Evolutionary conservation across 2,329 filamentous ascomycete genomes (phyloP), one percentile per base, ranked within the genome.

Genomic region (Hypomyces perniciosus): DNA sequence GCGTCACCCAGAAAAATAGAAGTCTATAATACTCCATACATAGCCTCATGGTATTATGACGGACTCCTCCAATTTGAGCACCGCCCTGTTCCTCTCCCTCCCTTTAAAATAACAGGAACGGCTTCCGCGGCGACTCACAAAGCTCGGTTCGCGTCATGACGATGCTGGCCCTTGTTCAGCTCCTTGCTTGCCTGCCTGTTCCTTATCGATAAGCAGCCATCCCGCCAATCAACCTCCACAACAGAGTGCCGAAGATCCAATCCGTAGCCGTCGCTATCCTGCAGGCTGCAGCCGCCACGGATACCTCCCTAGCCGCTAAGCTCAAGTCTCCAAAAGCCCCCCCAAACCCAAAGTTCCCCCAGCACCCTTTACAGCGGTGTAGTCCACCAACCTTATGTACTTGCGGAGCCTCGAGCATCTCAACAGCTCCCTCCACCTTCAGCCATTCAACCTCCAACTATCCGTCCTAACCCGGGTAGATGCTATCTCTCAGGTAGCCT

Each of bases 141-240:
- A 20, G 20, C 20, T 20, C 20, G 20, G 20, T 20, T 38, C 35
- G 35, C 35, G 35, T 38, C 35, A 38, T 38, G 12, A 20, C 20
- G 20, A 20, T 20, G 20, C 20, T 20, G 20, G 20, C 20, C 20
- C 20, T 20, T 20, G 20, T 20, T 20, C 20, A 20, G 20, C 20
- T 20, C 20, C 20, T n/a, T 38, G 35, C 35, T 20, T 38, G 35
- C 20, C 35, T 38, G 12, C 10, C 10, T 38, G 35, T 38, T 6
- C 26, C 34, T 43, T 51, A 51, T 51, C 49, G 49, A 51, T 51
- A 51, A 46, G 35, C 13, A 31, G 42, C 40, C 31, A 39, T 38
- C 42, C 34, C 40, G 8, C 40, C n/a, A 20, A 30, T n/a, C 43
- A 12, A 8, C 43, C 35, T 28, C 33, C 31, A 27, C 8, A 20